Evolutionary conservation across 1,139 yeast genomes (phyloP), one percentile per base, ranked within the genome.

Genomic region (Protomyces inouyei): DNA sequence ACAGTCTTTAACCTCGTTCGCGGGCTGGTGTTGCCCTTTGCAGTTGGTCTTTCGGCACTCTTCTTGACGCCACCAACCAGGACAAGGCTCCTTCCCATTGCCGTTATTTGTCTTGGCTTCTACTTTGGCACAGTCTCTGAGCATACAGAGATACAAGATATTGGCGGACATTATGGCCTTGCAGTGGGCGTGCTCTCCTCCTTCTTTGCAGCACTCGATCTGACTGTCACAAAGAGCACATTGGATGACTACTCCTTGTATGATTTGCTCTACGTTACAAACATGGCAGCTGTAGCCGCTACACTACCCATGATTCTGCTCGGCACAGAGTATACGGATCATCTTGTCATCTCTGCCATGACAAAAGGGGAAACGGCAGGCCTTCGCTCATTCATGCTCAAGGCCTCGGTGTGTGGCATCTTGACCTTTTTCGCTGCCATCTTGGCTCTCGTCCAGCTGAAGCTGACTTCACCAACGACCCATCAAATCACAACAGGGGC

Each of bases 1-100:
- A 60, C 67, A 4, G 63, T 65, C 55, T 65, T 60, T 60, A 65
- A 65, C 35, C 63, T 65, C 28, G 64, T 59, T 14, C 57, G 67
- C 8, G 67, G 67, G 23, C 57, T 65, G 16, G 61, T 65, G 12
- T 51, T 65, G 40, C 67, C 67, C 21, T 60, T 65, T 36, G 63
- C 67, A 9, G 61, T 65, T n/a, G 53, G 54, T 2, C 60, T 65
- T 21, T 56, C 63, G 3, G 59, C 55, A 23, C 16, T 65, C 9
- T 60, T 61, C 51, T 56, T 65, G 21, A 38, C 32, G n/a, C 57
- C 63, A 28, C 65, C 64, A 21, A 65, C 55, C 21, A 52, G 55
- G 23, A 51, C 38, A 16, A 54, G 59, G 32, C 56, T 65, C 25
- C 23, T 35, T 5, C 63, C 63, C 3, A 45, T 57, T 28, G 64